Evolutionary conservation across 2,329 filamentous ascomycete genomes (phyloP), one percentile per base, ranked within the genome.

Genomic region (Sphaerostilbella broomeana): DNA sequence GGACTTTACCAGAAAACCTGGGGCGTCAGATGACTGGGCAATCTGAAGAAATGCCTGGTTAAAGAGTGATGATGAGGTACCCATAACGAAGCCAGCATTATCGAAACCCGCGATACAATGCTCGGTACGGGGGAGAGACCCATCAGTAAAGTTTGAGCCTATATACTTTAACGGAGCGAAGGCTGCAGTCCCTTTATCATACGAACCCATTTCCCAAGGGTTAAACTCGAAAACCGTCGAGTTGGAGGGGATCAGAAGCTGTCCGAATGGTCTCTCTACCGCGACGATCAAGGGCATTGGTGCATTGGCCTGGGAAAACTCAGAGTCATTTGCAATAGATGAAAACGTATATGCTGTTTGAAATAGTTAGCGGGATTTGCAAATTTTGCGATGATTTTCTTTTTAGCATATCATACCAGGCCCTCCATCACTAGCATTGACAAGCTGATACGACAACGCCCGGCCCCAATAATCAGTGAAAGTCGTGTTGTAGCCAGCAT

Each of bases 391-490:
- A 18, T 2, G 1, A 9, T 4, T 11, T 2, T n/a, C 11, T 13
- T 5, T 4, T n/a, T 11, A 2, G 13, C 6, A 5, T 12, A 8
- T 8, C 40, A 19, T 47, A 49, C 51, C 70, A 13, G 79, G 75
- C 1, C 84, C 86, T 20, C 86, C 86, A 45, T 81, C 63, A 1
- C 69, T 71, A 8, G 75, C 79, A 55, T 88, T 83, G 53, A 92
- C 74, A 21, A 94, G 72, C 60, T 92, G 86, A 59, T 81, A 89
- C 2, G 79, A 79, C 18, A 92, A 69, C 4, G 82, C 81, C 32
- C 86, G 76, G 15, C 82, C 84, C 80, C 86, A 90, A 56, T 86
- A 84, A 61, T 94, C 86, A 0, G 86, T 92, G 38, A 92, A 69
- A 2, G 82, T 79, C 1, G 72, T 76, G 31, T 45, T 61, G 37